phyloP scores from a whole-genome alignment of 306 rosid species.

The Acacia crassicarpa region DNA sequence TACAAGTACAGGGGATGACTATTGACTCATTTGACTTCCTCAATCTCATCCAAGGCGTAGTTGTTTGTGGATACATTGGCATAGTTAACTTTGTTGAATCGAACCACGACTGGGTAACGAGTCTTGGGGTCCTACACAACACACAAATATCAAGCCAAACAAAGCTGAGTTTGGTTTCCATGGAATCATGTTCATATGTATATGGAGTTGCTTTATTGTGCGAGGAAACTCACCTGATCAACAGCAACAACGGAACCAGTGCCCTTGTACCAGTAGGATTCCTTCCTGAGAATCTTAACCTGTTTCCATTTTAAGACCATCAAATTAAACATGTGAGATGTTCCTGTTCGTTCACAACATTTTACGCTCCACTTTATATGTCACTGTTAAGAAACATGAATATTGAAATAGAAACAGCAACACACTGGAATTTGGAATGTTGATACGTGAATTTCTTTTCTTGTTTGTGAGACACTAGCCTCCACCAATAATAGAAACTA shows the following conservation, averaged over 20 bases:
- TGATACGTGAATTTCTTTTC: neutral
- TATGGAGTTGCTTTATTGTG: neutral
- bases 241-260: constrained; percentile 73
- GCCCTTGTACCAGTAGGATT: constrained; percentile 81
- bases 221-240: constrained; percentile 55
- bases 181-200: neutral
- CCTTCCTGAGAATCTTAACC: constrained; percentile 79
- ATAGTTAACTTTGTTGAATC: constrained; percentile 75
- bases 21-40: constrained; percentile 53
- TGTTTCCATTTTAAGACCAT: constrained; percentile 29
- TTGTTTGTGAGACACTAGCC: neutral
- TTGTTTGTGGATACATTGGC: constrained; percentile 80
- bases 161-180: neutral
- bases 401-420: neutral
- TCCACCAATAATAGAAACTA: neutral
- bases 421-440: neutral
- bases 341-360: neutral
- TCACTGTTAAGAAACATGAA: neutral
- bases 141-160: constrained; percentile 12
- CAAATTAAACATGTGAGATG: neutral
- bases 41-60: constrained; percentile 79
- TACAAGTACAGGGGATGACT: constrained; percentile 29
- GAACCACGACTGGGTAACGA: constrained; percentile 76
- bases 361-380: neutral
- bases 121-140: constrained; percentile 59